phyloP scores from a whole-genome alignment of 768 basidiomycete species.

The Boletus subparvulus region DNA sequence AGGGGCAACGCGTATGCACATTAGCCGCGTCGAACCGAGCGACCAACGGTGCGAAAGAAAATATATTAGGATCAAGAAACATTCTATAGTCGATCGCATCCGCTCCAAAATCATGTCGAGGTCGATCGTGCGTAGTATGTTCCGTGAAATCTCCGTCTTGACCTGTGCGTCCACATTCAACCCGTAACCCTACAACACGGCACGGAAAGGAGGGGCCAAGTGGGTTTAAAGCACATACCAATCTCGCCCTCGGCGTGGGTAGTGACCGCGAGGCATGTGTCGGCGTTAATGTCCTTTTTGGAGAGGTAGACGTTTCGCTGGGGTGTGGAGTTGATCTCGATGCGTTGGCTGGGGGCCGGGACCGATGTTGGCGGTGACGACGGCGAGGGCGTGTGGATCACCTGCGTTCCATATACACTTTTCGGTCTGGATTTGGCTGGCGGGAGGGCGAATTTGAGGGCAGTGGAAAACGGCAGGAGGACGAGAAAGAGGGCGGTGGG shows the following conservation, averaged over 20 bases:
- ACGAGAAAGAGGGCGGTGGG: no score
- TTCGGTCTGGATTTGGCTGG: slow-evolving; percentile 67
- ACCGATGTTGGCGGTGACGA: slow-evolving; percentile 92
- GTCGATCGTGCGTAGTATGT: no score
- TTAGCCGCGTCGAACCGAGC: no score
- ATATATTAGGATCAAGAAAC: no score
- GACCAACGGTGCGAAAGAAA: no score
- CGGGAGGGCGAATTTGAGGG: slow-evolving; percentile 83
- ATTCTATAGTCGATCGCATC: no score
- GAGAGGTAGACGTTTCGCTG: slow-evolving; percentile 87
- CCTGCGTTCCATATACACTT: slow-evolving; percentile 98
- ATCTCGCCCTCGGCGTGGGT: slow-evolving; percentile 92
- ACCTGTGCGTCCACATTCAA: slow-evolving; percentile 37
- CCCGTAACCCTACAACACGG: no score
- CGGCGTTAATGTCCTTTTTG: slow-evolving; percentile 86
- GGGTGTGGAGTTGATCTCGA: slow-evolving; percentile 88
- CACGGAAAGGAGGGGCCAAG: no score
- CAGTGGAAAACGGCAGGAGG: slow-evolving; percentile 37
- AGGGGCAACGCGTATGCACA: no score
- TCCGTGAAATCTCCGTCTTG: slow-evolving; percentile 44
- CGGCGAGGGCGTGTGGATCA: no score
- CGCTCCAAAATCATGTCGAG: no score
- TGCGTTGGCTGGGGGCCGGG: slow-evolving; percentile 69
- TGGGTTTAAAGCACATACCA: slow-evolving; percentile 81
- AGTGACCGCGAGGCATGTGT: no score